Evolutionary conservation across 2,329 filamentous ascomycete species (phyloP).

Genomic region (Ophiostoma tasmaniense): DNA sequence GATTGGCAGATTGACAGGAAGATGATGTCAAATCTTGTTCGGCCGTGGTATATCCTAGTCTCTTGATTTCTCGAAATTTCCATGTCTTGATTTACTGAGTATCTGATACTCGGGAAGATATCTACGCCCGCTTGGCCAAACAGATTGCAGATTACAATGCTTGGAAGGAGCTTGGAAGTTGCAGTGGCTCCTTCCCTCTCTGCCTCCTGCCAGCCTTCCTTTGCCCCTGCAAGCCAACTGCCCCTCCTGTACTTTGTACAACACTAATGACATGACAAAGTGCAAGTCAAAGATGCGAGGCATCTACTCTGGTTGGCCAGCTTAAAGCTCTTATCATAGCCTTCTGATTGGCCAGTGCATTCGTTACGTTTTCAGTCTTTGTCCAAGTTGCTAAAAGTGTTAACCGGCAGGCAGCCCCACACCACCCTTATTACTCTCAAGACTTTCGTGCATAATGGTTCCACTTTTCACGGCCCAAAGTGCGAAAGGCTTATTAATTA

Average conservation of each 20-base stretch:
- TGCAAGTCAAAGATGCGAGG: neutral
- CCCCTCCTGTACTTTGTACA: neutral
- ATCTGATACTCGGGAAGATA: too few relatives aligned
- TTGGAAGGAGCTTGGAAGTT: too few relatives aligned
- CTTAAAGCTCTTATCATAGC: slow-evolving; percentile 12
- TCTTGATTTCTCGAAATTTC: too few relatives aligned
- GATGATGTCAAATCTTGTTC: too few relatives aligned
- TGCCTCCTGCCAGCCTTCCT: too few relatives aligned
- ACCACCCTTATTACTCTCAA: neutral
- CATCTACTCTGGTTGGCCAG: slow-evolving; percentile 9
- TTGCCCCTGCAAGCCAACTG: neutral
- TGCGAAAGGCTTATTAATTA: neutral
- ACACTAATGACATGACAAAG: neutral
- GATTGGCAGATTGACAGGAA: too few relatives aligned
- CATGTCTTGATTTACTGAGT: too few relatives aligned
- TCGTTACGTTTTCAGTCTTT: slow-evolving; percentile 2
- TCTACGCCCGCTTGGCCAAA: too few relatives aligned
- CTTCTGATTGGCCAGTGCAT: slow-evolving; percentile 4
- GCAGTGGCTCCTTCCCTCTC: too few relatives aligned
- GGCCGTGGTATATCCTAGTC: too few relatives aligned
- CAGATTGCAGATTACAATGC: too few relatives aligned
- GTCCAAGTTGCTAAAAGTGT: neutral
- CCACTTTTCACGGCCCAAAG: slow-evolving; percentile 1
- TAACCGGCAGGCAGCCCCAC: neutral
- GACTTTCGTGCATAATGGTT: neutral